Evolutionary conservation across 257 asterid genomes (phyloP).

Genomic region (Agastache rugosa): DNA sequence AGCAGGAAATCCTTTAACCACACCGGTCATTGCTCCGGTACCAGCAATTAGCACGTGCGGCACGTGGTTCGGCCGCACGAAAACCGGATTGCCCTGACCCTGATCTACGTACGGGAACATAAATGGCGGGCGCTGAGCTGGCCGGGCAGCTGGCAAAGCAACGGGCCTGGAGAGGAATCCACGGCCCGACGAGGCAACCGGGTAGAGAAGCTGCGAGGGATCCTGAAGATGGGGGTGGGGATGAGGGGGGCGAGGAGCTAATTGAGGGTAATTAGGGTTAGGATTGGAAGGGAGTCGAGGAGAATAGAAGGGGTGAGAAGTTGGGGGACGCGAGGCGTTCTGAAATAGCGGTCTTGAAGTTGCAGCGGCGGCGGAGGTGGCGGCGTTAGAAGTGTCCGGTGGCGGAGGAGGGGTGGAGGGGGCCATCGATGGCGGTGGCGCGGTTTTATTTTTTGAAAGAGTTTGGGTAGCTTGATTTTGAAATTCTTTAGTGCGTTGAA

Average conservation of each 20-base stretch:
- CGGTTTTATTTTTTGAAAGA: slow-evolving; percentile 37
- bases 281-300: slow-evolving; percentile 55
- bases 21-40: slow-evolving; percentile 49
- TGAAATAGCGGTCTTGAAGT: slow-evolving; percentile 44
- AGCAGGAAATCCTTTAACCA: slow-evolving; percentile 59
- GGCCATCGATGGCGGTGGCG: slow-evolving; percentile 53
- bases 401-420: slow-evolving; percentile 69
- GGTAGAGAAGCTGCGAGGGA: slow-evolving; percentile 62
- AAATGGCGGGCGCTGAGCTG: slow-evolving; percentile 50
- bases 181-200: slow-evolving; percentile 69
- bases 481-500: slow-evolving; percentile 11
- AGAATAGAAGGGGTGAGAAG: slow-evolving; percentile 49
- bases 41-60: slow-evolving; percentile 48
- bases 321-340: slow-evolving; percentile 47
- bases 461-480: slow-evolving; percentile 18
- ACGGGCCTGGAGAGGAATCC: slow-evolving; percentile 61
- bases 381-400: slow-evolving; percentile 43
- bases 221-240: slow-evolving; percentile 49
- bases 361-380: slow-evolving; percentile 35
- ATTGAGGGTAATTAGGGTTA: slow-evolving; percentile 66
- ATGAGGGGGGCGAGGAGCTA: slow-evolving; percentile 51
- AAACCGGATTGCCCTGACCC: slow-evolving; percentile 48
- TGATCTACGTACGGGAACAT: slow-evolving; percentile 62
- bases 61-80: slow-evolving; percentile 52
- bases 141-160: slow-evolving; percentile 45